Evolutionary conservation across 1,284 basidiomycete species (phyloP).

Genomic region (Leccinum cinnamomeum): DNA sequence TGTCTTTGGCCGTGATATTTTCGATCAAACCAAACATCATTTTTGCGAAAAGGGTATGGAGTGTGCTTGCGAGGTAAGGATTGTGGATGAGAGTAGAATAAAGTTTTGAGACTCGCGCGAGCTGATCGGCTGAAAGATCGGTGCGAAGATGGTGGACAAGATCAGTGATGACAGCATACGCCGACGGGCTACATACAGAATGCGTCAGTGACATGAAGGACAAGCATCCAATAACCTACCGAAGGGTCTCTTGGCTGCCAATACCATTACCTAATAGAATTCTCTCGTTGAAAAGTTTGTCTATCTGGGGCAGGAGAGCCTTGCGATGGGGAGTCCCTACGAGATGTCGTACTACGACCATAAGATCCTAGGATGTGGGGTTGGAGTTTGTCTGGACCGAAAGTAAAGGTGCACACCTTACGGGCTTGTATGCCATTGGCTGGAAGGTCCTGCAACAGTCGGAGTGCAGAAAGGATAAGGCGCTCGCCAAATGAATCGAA

Average conservation of each 20-base stretch:
- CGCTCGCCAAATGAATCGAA: slow-evolving; percentile 80
- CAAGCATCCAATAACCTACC: slow-evolving; percentile 44
- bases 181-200: slow-evolving; percentile 62
- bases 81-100: slow-evolving; percentile 93
- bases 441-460: slow-evolving; percentile 94
- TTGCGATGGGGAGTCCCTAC: slow-evolving; percentile 80
- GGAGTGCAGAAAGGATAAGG: slow-evolving; percentile 79
- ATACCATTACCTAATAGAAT: slow-evolving; percentile 88
- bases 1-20: slow-evolving; percentile 75
- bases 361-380: slow-evolving; percentile 67
- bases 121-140: slow-evolving; percentile 80
- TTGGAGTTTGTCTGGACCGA: slow-evolving; percentile 1
- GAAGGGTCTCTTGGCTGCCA: slow-evolving; percentile 80
- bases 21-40: slow-evolving; percentile 92
- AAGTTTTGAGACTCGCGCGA: slow-evolving; percentile 80
- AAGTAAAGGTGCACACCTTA: slow-evolving; percentile 50
- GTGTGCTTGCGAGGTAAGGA: slow-evolving; percentile 74
- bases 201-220: slow-evolving; percentile 12
- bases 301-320: slow-evolving; percentile 82
- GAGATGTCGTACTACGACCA: slow-evolving; percentile 92
- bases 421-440: slow-evolving; percentile 81
- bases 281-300: slow-evolving; percentile 89
- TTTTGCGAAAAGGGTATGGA: slow-evolving; percentile 93
- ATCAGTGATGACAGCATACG: slow-evolving; percentile 91
- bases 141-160: slow-evolving; percentile 89